A percentile compares a stretch with the other conserved stretches of the same genome.
Evolutionary conservation across 768 basidiomycete species (phyloP).

Genomic region (Calvatia gigantea): DNA sequence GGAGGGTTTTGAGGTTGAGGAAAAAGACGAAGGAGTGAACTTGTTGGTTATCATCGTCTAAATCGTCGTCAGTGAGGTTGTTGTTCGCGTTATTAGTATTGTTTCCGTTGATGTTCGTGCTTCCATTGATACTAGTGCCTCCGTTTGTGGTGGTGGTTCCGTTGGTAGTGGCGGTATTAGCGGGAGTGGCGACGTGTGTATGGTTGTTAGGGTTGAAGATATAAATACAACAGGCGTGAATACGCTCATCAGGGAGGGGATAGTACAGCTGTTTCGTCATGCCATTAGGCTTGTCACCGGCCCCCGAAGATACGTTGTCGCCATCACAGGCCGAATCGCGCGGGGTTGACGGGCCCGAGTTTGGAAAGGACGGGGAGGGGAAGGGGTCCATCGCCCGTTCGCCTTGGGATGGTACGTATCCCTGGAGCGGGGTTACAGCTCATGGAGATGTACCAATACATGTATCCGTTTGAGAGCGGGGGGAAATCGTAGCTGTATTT

Average conservation of each 20-base stretch:
- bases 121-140: background rate
- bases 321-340: slow-evolving; percentile 29
- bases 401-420: slow-evolving; percentile 27
- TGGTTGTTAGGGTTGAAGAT: slow-evolving; percentile 36
- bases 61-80: background rate
- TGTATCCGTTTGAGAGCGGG: slow-evolving; percentile 37
- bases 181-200: slow-evolving; percentile 2
- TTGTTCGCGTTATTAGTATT: background rate
- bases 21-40: slow-evolving; percentile 50
- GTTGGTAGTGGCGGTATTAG: background rate
- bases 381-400: slow-evolving; percentile 19
- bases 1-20: slow-evolving; percentile 39
- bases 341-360: no score
- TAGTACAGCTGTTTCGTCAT: slow-evolving; percentile 34
- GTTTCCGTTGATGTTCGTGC: background rate
- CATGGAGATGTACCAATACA: slow-evolving; percentile 54
- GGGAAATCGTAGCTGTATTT: slow-evolving; percentile 41
- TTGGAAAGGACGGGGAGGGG: slow-evolving; percentile 7
- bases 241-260: slow-evolving; percentile 44
- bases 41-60: slow-evolving; percentile 28
- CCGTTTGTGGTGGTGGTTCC: background rate
- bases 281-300: slow-evolving; percentile 33
- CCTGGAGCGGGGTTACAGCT: slow-evolving; percentile 49
- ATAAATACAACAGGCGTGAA: slow-evolving; percentile 47
- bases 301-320: slow-evolving; percentile 37